phyloP scores from a whole-genome alignment of 2,329 filamentous ascomycete genomes.

The Aspergillus texensis region DNA sequence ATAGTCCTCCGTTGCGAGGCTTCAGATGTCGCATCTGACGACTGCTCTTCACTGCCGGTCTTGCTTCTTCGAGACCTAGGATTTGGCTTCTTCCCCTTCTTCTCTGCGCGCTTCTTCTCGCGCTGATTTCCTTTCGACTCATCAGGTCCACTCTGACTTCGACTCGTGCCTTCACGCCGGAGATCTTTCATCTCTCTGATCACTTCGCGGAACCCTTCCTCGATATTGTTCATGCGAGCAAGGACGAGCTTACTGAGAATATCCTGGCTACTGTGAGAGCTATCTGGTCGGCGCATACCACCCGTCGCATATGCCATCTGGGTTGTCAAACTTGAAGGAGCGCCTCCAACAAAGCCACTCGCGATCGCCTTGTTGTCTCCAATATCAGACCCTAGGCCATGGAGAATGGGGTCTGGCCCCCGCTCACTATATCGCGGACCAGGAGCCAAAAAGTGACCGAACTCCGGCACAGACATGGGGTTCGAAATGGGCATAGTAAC shows the following conservation, averaged over 20 bases:
- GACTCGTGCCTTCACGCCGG: conserved; percentile 48
- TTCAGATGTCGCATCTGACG: conserved; percentile 9
- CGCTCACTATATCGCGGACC: conserved; percentile 36
- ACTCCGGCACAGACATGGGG: conserved; percentile 60
- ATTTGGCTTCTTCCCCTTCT: conserved; percentile 26
- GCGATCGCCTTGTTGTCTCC: conserved; percentile 64
- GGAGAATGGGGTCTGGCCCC: conserved; percentile 66
- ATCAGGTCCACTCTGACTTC: conserved; percentile 31
- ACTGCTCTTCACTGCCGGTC: conserved; percentile 22
- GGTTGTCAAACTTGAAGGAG: conserved; percentile 78
- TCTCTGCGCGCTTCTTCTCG: conserved; percentile 31
- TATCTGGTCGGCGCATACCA: conserved; percentile 52
- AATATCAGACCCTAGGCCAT: conserved; percentile 74
- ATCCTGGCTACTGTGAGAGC: conserved; percentile 61
- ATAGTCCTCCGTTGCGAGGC: conserved; percentile 4
- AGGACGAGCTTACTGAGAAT: conserved; percentile 80
- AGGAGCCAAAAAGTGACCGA: conserved; percentile 57
- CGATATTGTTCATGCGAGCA: conserved; percentile 87
- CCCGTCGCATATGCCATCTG: conserved; percentile 76
- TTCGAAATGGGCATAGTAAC: conserved; percentile 56
- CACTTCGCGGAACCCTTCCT: conserved; percentile 89
- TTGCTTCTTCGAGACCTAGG: conserved; percentile 22
- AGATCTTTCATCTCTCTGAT: conserved; percentile 73
- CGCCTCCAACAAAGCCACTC: conserved; percentile 62
- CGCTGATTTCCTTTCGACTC: conserved; percentile 25